These are phyloP conservation scores for Euphorbia tirucalli DNA, from an alignment of 345 rosid species.

Conservation along the genomic window DNA sequence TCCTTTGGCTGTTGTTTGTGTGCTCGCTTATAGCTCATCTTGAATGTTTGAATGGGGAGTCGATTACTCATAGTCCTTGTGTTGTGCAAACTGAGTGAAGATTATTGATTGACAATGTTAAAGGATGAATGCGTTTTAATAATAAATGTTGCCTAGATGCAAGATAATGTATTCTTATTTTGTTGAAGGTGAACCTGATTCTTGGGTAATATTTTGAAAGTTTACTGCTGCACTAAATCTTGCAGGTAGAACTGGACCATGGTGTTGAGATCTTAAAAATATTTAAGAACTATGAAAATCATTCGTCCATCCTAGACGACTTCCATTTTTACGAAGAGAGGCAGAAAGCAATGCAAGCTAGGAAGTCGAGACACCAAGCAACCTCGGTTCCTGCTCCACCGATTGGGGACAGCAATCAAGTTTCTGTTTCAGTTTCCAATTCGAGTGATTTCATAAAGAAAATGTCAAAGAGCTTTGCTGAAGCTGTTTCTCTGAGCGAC, in stretches of 20 bases:
- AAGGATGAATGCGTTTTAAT: not conserved
- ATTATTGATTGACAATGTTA: not conserved
- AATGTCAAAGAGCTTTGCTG: conserved; percentile 58
- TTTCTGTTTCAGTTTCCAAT: conserved; percentile 25
- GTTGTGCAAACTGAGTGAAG: not conserved
- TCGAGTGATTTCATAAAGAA: conserved; percentile 39
- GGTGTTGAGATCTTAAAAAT: conserved; percentile 70
- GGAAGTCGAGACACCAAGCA: conserved; percentile 52
- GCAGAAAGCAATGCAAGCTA: conserved; percentile 65
- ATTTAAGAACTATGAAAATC: conserved; percentile 44
- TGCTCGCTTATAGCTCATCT: not conserved
- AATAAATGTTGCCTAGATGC: not conserved
- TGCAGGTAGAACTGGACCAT: conserved; percentile 63
- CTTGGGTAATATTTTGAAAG: not conserved
- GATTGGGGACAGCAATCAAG: conserved; percentile 22
- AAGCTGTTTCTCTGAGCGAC: conserved; percentile 43
- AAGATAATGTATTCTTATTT: not conserved
- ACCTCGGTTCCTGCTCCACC: conserved; percentile 18
- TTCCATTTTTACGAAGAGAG: conserved; percentile 75
- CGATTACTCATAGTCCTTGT: not conserved
- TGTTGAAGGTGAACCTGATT: not conserved
- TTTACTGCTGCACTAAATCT: not conserved
- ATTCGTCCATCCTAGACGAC: conserved; percentile 72
- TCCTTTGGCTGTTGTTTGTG: not conserved
- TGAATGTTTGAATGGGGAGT: not conserved